Evolutionary conservation across 768 basidiomycete genomes (phyloP), one percentile per base, ranked within the genome.

Genomic region (Tylopilus rubrobrunneus): DNA sequence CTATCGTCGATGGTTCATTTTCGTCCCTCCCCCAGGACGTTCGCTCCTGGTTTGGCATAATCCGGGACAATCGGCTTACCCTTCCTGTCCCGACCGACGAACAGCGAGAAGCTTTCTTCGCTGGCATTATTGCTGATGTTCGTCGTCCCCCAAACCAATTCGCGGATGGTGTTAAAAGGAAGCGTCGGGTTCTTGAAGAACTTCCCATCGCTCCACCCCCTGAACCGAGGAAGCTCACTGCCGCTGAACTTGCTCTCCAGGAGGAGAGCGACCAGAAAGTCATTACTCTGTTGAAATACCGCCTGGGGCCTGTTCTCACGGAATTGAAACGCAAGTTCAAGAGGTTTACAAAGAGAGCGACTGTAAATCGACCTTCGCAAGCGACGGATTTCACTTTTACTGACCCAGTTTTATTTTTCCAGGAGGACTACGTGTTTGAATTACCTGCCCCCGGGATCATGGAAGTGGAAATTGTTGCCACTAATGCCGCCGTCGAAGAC

Each of bases 311-410:
- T 1, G 86, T 98, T 47, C 73, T 98, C 48, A 81, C 81, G 2
- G 93, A 98, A 67, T 74, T 99, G 61, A 93, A 92, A 75, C 82
- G 91, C 68, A 93, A 94, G 73, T 94, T 87, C 68, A 92, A 93
- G 77, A 78, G 88, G 60, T 95, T 97, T 65, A 87, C 85, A 0
- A 92, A 92, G 72, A 74, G 79, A 36, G 87, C 89, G 41, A 76
- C 76, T 56, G 93, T 94, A 61, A 66, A 85, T 75, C 23, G 17
- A 49, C 52, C 45, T 49, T 29, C 45, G 28, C 21, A 27, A 0
- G 25, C 44, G 17, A 48, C 31, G 1, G 2, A 3, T 7, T 54
- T 37, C 21, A 12, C 11, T n/a, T 49, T 53, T 31, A 34, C 59
- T 55, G 33, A 68, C 55, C 56, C 48, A 19, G 45, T 21, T n/a